Evolutionary conservation across 1,284 basidiomycete genomes (phyloP), one percentile per base, ranked within the genome.

Genomic region (Peniophora sp.): DNA sequence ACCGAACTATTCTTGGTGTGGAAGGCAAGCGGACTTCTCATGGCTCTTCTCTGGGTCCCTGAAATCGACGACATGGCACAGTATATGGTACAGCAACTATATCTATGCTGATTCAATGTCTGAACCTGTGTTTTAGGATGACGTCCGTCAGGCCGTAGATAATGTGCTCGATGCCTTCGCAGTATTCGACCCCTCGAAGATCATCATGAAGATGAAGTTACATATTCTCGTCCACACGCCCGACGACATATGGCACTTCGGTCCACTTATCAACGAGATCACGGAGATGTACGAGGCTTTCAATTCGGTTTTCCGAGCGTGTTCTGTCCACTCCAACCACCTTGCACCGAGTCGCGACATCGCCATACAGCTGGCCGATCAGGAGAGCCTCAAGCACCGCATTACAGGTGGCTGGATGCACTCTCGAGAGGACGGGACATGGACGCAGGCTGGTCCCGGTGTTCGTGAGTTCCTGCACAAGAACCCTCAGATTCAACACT

Each of bases 91-190:
- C n/a, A 57, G 55, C 12, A 14, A 10, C 3, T 8, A 38, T 17
- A 10, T 10, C n/a, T 36, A 10, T 36, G n/a, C 34, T 10, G 10
- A 10, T 10, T 39, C 22, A 16, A n/a, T 20, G 20, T 14, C 24
- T 38, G 2, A 10, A 39, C 6, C 41, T 5, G 50, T 44, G 6
- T 38, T 2, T 43, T 56, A 0, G 45, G 45, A 22, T 39, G 34
- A 70, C 67, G 48, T 14, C 2, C 61, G 69, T 50, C 45, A 71
- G 0, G 36, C 53, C 0, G 61, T 68, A 17, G 59, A 59, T n/a
- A 67, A 70, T 56, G 51, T 70, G 2, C 59, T 71, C 0, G 63
- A 70, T 46, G 19, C 52, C 8, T 65, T 58, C 49, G 64, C 60
- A 1, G 27, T 55, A 0, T 47, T 65, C 20, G 66, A 69, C 48